Base-by-base conservation (phyloP, 257 asterid genomes). In the Solanum bulbocastanum region DNA sequence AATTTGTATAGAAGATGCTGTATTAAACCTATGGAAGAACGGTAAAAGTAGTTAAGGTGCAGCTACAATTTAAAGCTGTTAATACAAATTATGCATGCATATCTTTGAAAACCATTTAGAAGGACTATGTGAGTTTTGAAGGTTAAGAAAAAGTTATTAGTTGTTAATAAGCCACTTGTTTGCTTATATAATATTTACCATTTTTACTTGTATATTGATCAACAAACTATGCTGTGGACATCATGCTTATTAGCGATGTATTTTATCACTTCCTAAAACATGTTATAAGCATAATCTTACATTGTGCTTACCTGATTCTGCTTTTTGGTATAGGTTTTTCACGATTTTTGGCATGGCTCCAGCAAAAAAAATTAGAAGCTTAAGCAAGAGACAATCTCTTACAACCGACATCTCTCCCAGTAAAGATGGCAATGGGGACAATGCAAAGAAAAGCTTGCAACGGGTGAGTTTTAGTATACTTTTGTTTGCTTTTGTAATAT, bases 341-440 rank as follows among this genome's bases (percentile, higher is more conserved):
- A 72, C 87, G 89, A 86, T 88, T 83, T 90, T 87, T 23, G 66
- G 86, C 79, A 96, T 96, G 99, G 95, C 94, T 60, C 98, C 99
- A 10, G 27, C 92, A 72, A 93, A 96, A 92, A 96, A 95, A 87
- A 87, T 94, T 37, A 91, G 95, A 90, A 96, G 91, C 33, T 89
- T 91, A 88, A 92, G 92, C 84, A 93, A 92, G 92, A 91, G 92
- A 36, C 90, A 91, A 87, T 92, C 96, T 83, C 84, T 89, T 91
- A 65, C 87, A 79, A 81, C 89, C 72, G 97, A 96, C 52, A 94
- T 88, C 14, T 93, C 97, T 88, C 95, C 97, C 81, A 88, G 88
- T 88, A 96, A 92, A 92, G 97, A 93, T 86, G 94, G 90, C 16
- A 95, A 91, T 40, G 94, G 90, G 9, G 96, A 92, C 52, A 90